Evolutionary conservation across 2,329 filamentous ascomycete genomes (phyloP).

Genomic region (Pseudocercospora vitis): DNA sequence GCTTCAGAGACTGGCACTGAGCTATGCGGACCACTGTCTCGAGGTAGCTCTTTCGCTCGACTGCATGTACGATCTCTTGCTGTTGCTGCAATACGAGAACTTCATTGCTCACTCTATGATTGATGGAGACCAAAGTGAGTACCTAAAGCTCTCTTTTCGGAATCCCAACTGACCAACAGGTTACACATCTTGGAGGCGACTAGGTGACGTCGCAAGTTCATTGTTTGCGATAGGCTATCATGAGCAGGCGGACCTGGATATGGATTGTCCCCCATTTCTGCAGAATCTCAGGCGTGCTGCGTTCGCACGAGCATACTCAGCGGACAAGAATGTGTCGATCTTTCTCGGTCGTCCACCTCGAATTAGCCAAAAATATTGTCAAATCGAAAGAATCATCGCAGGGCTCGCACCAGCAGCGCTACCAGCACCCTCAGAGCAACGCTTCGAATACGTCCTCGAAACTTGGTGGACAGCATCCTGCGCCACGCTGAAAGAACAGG

Average conservation of each 20-base stretch:
- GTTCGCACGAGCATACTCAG: conserved; percentile 48
- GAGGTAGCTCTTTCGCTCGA: conserved; percentile 38
- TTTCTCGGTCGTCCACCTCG: conserved; percentile 54
- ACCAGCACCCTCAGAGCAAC: neutral
- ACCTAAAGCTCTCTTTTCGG: neutral
- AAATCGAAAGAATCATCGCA: conserved; percentile 31
- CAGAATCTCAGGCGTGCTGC: conserved; percentile 43
- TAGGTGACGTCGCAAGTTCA: conserved; percentile 50
- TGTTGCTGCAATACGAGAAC: conserved; percentile 50
- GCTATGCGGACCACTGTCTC: conserved; percentile 39
- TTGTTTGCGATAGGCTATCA: conserved; percentile 52
- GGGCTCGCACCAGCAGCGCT: neutral
- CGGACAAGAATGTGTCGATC: conserved; percentile 51
- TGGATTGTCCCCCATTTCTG: conserved; percentile 43
- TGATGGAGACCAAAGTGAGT: conserved; percentile 48
- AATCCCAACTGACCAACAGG: conserved; percentile 35
- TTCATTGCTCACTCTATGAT: conserved; percentile 49
- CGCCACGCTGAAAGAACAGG: conserved; percentile 38
- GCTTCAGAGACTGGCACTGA: conserved; percentile 24
- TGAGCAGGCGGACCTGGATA: conserved; percentile 39
- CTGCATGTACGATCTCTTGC: conserved; percentile 48
- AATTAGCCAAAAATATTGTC: conserved; percentile 43
- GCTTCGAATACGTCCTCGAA: conserved; percentile 32
- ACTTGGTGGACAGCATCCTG: conserved; percentile 38
- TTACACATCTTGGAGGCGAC: conserved; percentile 49